These are phyloP conservation scores for Camillea tinctor DNA, from an alignment of 2,329 filamentous ascomycete genomes.

Conservation along the genomic window DNA sequence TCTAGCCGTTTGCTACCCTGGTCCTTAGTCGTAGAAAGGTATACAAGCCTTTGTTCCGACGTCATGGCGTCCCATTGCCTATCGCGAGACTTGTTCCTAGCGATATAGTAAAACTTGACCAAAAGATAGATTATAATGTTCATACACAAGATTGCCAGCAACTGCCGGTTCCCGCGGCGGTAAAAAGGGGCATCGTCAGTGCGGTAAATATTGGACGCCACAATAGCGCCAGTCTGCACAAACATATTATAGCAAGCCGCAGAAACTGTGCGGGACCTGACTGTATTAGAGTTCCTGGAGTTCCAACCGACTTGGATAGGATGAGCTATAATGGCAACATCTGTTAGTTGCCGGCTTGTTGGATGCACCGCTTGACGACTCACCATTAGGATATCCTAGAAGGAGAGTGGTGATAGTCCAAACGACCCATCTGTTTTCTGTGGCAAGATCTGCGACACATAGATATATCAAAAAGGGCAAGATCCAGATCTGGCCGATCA, in stretches of 20 bases:
- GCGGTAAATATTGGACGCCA: constrained; percentile 44
- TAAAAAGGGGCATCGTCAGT: constrained; percentile 53
- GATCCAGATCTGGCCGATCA: constrained; percentile 56
- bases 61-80: constrained; percentile 46
- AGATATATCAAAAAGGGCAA: constrained; percentile 58
- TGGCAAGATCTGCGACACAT: constrained; percentile 37
- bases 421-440: constrained; percentile 41
- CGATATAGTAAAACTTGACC: constrained; percentile 50
- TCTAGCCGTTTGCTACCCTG: constrained; percentile 43
- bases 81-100: constrained; percentile 44
- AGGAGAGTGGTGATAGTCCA: constrained; percentile 42
- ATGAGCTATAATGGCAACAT: constrained; percentile 10
- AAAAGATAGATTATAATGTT: constrained; percentile 49
- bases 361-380: not conserved
- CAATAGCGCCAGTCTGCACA: constrained; percentile 32
- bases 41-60: constrained; percentile 43
- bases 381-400: constrained; percentile 41
- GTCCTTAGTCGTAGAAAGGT: constrained; percentile 42
- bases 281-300: constrained; percentile 55
- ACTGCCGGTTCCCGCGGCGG: constrained; percentile 48
- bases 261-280: constrained; percentile 55
- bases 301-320: constrained; percentile 24
- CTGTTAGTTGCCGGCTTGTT: not conserved
- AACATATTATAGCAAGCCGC: constrained; percentile 54
- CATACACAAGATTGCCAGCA: constrained; percentile 47